Conservation (phyloP, 2,329 filamentous ascomycete species). For the Cryphonectria radicalis region DNA sequence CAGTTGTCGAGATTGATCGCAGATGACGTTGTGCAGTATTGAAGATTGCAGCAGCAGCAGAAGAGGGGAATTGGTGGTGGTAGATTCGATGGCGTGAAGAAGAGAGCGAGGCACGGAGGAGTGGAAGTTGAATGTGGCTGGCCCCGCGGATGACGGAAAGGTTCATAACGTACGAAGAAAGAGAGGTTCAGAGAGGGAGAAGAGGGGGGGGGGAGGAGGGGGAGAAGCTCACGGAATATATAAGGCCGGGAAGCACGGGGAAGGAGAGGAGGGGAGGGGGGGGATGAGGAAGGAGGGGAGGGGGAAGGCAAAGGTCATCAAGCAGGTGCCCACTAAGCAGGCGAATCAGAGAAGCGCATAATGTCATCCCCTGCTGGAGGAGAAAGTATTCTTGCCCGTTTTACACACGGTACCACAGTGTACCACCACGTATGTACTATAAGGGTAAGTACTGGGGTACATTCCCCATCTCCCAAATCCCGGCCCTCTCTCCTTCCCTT, state of each 20-base stretch:
- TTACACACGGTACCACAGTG: no score
- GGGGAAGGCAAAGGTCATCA: not conserved
- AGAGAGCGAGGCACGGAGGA: not conserved
- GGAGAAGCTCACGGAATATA: slow-evolving; percentile 16
- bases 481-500: no score
- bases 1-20: not conserved
- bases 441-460: no score
- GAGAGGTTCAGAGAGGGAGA: not conserved
- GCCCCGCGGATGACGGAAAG: slow-evolving; percentile 9
- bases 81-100: no score
- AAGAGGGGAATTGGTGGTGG: not conserved
- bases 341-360: no score
- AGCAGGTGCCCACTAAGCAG: no score
- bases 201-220: not conserved
- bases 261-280: slow-evolving; percentile 11
- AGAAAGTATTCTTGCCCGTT: no score
- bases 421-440: no score
- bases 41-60: no score
- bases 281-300: not conserved
- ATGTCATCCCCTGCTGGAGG: no score
- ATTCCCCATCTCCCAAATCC: no score
- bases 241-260: slow-evolving; percentile 10
- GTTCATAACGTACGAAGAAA: slow-evolving; percentile 14
- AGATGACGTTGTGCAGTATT: not conserved
- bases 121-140: not conserved